Percentiles rank a stretch among this genome's conserved stretches.
phyloP scores from a whole-genome alignment of 129 eudicot species.

The Arctium lappa region DNA sequence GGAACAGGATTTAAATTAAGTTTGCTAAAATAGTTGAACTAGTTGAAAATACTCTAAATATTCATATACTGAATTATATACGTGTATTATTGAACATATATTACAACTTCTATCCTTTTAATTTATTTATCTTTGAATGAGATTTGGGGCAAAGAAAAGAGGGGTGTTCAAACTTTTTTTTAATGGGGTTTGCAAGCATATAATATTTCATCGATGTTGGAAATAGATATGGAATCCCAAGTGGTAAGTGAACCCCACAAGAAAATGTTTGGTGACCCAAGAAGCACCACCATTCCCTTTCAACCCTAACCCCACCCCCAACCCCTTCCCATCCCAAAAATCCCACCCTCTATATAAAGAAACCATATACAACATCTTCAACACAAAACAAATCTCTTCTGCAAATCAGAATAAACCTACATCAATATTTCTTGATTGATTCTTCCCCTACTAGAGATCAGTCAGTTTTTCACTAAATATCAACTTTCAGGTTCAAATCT shows the following conservation, averaged over 20 bases:
- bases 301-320: neutral
- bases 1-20: neutral
- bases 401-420: constrained; percentile 10
- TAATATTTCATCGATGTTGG: constrained; percentile 15
- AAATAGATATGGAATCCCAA: constrained; percentile 18
- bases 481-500: neutral
- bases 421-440: constrained; percentile 8
- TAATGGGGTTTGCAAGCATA: neutral
- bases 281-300: constrained; percentile 26
- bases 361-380: constrained; percentile 12
- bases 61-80: neutral
- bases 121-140: neutral
- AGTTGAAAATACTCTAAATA: neutral
- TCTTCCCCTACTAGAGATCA: neutral
- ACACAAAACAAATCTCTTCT: constrained; percentile 17
- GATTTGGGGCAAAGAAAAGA: neutral
- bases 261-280: constrained; percentile 33
- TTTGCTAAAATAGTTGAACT: neutral
- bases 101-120: neutral
- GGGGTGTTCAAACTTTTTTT: neutral
- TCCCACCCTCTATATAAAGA: constrained; percentile 24
- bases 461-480: neutral
- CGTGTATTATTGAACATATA: neutral
- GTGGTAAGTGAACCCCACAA: constrained; percentile 25
- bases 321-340: neutral